Conservation (phyloP, 2,329 filamentous ascomycete genomes). For the Diaporthe capsici region DNA sequence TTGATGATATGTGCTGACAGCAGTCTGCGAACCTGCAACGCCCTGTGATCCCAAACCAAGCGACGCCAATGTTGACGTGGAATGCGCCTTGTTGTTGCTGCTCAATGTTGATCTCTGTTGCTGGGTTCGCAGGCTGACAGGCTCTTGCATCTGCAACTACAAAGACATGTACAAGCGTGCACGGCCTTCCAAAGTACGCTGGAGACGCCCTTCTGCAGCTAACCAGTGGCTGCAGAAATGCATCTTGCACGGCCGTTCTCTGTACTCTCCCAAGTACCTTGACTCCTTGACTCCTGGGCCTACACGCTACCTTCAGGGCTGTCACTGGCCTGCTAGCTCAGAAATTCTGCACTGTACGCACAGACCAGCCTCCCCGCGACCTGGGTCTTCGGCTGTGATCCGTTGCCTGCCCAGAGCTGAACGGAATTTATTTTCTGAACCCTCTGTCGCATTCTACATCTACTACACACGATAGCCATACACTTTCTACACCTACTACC, state of each 20-base stretch:
- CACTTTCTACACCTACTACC: neutral
- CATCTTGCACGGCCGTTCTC: neutral
- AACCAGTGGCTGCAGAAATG: constrained; percentile 30
- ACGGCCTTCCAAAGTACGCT: neutral
- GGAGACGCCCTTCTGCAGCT: constrained; percentile 27
- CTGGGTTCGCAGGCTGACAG: neutral
- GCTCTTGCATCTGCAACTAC: neutral
- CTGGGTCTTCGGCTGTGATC: neutral
- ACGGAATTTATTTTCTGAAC: neutral
- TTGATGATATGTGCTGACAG: neutral
- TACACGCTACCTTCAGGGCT: neutral
- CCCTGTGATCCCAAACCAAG: too few relatives aligned
- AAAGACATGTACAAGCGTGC: neutral
- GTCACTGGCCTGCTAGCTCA: neutral
- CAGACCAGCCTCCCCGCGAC: neutral
- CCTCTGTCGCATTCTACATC: neutral
- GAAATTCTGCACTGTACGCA: constrained; percentile 7
- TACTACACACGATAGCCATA: neutral
- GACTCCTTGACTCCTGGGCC: neutral
- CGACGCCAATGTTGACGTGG: constrained; percentile 3
- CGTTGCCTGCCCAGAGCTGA: constrained; percentile 25
- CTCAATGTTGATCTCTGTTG: neutral
- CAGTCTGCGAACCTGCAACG: neutral
- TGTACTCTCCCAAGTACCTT: neutral
- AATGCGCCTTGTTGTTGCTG: neutral